A percentile compares a stretch with the other conserved stretches of the same genome.
phyloP scores from a whole-genome alignment of 179 eudicot genomes.

The Spergularia azorica region DNA sequence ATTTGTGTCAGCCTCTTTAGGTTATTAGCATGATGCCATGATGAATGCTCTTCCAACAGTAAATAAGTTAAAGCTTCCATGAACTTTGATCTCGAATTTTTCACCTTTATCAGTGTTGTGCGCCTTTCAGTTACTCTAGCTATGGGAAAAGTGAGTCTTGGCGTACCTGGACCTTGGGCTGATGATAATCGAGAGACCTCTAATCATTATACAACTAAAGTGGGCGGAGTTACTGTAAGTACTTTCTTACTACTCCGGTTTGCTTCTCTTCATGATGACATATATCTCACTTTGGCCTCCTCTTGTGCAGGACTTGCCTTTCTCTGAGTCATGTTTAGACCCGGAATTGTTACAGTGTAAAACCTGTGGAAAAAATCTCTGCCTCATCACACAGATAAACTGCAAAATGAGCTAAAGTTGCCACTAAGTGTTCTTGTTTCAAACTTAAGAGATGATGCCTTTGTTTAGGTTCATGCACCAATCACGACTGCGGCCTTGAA shows the following conservation, averaged over 20 bases:
- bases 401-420: constrained; percentile 7
- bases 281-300: background rate
- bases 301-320: constrained; percentile 72
- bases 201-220: constrained; percentile 75
- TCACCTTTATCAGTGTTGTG: background rate
- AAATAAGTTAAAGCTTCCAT: background rate
- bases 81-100: background rate
- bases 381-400: constrained; percentile 76
- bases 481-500: constrained; percentile 40
- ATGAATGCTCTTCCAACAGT: background rate
- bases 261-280: background rate
- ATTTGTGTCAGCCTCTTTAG: too few species aligned
- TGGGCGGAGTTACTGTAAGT: constrained; percentile 83
- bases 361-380: constrained; percentile 50
- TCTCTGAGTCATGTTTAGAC: constrained; percentile 36
- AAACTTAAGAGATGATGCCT: background rate
- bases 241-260: background rate
- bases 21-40: too few species aligned
- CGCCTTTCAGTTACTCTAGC: constrained; percentile 20
- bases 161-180: constrained; percentile 89
- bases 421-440: background rate
- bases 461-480: constrained; percentile 83
- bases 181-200: constrained; percentile 56
- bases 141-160: constrained; percentile 62
- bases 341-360: constrained; percentile 51